Conservation (phyloP, 108 stramenopile species). For the Aurantiochytrium sp. region DNA sequence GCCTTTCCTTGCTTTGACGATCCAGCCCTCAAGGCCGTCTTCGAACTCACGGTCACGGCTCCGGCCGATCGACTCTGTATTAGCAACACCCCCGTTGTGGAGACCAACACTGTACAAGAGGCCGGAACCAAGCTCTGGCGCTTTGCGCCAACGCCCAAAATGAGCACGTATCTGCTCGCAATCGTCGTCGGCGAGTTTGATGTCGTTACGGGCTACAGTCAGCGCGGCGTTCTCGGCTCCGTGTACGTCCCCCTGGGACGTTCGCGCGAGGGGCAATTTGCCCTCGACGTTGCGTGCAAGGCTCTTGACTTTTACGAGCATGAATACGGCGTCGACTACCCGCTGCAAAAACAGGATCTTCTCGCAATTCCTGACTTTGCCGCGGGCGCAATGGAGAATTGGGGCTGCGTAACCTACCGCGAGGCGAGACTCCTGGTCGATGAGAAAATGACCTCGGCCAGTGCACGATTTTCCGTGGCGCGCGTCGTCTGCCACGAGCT, state of each 20-base stretch:
- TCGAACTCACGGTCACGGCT: slow-evolving; percentile 61
- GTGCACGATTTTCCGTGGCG: slow-evolving; percentile 80
- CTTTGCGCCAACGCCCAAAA: slow-evolving; percentile 74
- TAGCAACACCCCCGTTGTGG: slow-evolving; percentile 87
- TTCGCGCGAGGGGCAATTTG: slow-evolving; percentile 63
- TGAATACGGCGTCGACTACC: slow-evolving; percentile 77
- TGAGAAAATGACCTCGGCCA: neutral
- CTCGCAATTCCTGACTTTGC: slow-evolving; percentile 83
- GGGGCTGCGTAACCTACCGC: slow-evolving; percentile 70
- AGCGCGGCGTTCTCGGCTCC: slow-evolving; percentile 64
- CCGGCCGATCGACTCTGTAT: slow-evolving; percentile 69
- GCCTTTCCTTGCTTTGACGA: slow-evolving; percentile 94
- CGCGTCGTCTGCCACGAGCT: slow-evolving; percentile 93
- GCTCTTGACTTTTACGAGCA: slow-evolving; percentile 77
- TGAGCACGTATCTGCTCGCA: slow-evolving; percentile 86
- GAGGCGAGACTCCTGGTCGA: neutral
- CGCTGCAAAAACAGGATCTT: slow-evolving; percentile 90
- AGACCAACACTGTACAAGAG: slow-evolving; percentile 19
- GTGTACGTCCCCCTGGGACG: slow-evolving; percentile 89
- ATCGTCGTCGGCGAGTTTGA: slow-evolving; percentile 86
- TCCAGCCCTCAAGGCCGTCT: slow-evolving; percentile 84
- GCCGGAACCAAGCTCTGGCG: slow-evolving; percentile 38
- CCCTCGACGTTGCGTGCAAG: slow-evolving; percentile 67
- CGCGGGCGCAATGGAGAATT: slow-evolving; percentile 93
- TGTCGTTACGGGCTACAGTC: slow-evolving; percentile 48